Base-by-base conservation (phyloP, 192 early-diverging fungal genomes). In the Coemansia asiatica region DNA sequence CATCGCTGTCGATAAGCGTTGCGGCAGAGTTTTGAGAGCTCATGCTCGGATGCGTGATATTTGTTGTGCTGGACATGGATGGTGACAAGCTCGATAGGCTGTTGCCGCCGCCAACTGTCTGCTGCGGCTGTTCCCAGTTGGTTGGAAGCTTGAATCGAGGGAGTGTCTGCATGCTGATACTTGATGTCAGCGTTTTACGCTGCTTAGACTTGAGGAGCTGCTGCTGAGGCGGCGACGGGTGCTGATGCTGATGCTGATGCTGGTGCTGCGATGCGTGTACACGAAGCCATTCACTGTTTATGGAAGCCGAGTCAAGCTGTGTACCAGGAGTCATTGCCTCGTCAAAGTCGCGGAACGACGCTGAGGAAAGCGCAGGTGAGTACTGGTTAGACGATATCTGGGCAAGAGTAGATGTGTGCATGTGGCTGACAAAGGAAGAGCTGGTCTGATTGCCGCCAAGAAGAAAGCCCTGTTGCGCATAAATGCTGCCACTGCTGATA, bases 91-190 rank as follows among this genome's bases (percentile, higher is more conserved):
- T 44, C 40, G 59, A 26, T 26, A 49, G 25, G 56, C 47, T 3
- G 56, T 36, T 21, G 44, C 56, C n/a, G 40, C 13, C 4, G 46
- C 23, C 28, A 28, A 33, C 15, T 19, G 25, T n/a, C 31, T 38
- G 44, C 33, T 61, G 56, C 3, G 59, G 60, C 51, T 56, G 71
- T 10, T 80, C 72, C 77, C 77, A 74, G 54, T 63, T 55, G 18
- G 63, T 58, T 1, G 71, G 72, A 0, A 56, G 31, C 38, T 71
- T 70, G 66, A 69, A 71, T 2, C 72, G 71, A 6, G 77, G 77
- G 61, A 80, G 15, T 8, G 68, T 64, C 33, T 80, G 77, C 77
- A 80, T 80, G 65, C 77, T 80, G 26, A 71, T 53, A n/a, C 77
- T 80, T 12, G 77, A 80, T 19, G 66, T 74, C 22, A 80, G 68